These are phyloP conservation scores for Colletotrichum sp. DNA, from an alignment of 2,329 filamentous ascomycete species.

Conservation along the genomic window DNA sequence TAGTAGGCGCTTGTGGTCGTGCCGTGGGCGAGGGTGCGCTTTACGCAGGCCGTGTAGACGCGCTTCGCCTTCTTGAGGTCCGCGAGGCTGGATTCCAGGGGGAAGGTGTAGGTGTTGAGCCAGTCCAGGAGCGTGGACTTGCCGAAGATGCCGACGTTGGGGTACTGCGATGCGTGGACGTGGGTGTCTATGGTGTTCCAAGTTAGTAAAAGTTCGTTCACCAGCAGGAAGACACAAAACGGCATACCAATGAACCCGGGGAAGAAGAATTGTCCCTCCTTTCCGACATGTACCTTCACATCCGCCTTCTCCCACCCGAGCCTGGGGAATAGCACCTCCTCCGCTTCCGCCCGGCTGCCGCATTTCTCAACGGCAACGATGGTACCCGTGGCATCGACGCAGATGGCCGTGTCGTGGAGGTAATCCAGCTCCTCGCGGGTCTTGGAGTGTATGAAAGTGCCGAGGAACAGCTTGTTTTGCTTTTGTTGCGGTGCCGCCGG, in stretches of 20 bases:
- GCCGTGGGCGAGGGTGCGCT: slow-evolving; percentile 83
- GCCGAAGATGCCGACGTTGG: slow-evolving; percentile 92
- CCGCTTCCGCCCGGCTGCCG: slow-evolving; percentile 33
- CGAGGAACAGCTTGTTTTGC: slow-evolving; percentile 53
- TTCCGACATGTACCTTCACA: slow-evolving; percentile 39
- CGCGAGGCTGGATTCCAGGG: slow-evolving; percentile 80
- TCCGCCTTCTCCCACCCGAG: slow-evolving; percentile 50
- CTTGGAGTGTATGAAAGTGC: slow-evolving; percentile 61
- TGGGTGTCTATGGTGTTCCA: slow-evolving; percentile 75
- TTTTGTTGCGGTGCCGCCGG: neutral
- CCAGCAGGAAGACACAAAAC: neutral
- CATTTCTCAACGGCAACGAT: slow-evolving; percentile 55
- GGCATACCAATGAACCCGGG: slow-evolving; percentile 78
- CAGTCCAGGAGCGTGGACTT: slow-evolving; percentile 92
- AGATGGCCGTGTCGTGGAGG: slow-evolving; percentile 54
- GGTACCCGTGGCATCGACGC: slow-evolving; percentile 52
- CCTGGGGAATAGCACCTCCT: slow-evolving; percentile 37
- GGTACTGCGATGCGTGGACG: slow-evolving; percentile 93
- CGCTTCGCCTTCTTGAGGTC: slow-evolving; percentile 65
- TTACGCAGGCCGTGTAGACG: slow-evolving; percentile 80
- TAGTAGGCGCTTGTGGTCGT: slow-evolving; percentile 97
- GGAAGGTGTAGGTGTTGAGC: slow-evolving; percentile 95
- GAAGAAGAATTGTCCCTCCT: slow-evolving; percentile 75
- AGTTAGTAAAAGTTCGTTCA: neutral
- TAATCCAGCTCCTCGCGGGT: slow-evolving; percentile 54